Conservation (phyloP, 345 rosid species). For the Salix viminalis region DNA sequence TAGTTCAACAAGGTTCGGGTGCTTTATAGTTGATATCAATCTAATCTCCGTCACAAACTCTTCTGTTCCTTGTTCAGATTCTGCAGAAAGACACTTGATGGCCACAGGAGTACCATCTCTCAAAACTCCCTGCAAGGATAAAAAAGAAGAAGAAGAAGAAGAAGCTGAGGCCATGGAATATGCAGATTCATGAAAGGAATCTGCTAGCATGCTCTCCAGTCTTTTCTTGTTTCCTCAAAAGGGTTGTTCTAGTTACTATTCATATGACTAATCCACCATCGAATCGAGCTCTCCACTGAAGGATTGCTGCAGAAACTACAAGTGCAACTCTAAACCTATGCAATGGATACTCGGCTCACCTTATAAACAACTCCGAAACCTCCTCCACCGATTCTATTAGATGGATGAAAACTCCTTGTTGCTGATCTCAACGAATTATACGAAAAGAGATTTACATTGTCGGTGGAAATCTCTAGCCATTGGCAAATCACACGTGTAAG, state of each 20-base stretch:
- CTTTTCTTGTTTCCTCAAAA: not conserved
- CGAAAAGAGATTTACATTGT: conserved; percentile 67
- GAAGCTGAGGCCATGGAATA: not conserved
- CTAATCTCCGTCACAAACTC: conserved; percentile 64
- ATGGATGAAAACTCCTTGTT: conserved; percentile 56
- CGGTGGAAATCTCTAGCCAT: conserved; percentile 51
- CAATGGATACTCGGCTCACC: conserved; percentile 43
- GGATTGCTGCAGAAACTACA: not conserved
- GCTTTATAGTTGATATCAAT: conserved; percentile 46
- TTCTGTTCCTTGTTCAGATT: conserved; percentile 54
- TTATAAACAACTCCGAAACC: conserved; percentile 86
- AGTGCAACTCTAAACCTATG: not conserved
- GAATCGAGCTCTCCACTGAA: not conserved
- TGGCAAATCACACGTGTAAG: conserved; percentile 21
- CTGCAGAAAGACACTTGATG: conserved; percentile 52
- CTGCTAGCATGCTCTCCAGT: not conserved
- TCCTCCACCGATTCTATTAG: conserved; percentile 68
- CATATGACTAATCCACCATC: not conserved
- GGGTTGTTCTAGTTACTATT: not conserved
- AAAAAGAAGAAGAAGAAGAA: not conserved
- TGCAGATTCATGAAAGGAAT: not conserved
- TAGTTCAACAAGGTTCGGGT: conserved; percentile 65
- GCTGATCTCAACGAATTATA: conserved; percentile 75
- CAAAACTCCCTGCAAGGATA: conserved; percentile 46
- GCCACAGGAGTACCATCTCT: conserved; percentile 58